phyloP scores from a whole-genome alignment of 257 asterid genomes.

The Solanum pennellii region DNA sequence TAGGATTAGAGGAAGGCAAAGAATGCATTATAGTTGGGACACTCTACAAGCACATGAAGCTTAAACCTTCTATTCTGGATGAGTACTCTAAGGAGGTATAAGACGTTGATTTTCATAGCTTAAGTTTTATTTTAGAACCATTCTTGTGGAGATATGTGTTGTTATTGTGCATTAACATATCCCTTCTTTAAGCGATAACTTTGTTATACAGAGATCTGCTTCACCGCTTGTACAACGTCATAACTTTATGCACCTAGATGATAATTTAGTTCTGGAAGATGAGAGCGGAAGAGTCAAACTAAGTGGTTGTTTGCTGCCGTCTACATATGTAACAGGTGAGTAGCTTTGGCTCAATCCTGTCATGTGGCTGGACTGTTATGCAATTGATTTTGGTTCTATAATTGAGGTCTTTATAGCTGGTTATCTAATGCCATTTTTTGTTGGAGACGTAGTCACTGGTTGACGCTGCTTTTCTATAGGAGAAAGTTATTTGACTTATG shows the following conservation, averaged over 20 bases:
- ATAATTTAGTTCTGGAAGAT: slow-evolving; percentile 76
- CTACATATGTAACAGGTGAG: slow-evolving; percentile 79
- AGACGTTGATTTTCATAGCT: background rate
- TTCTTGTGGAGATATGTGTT: background rate
- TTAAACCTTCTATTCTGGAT: slow-evolving; percentile 79
- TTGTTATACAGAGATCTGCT: slow-evolving; percentile 57
- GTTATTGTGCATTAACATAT: background rate
- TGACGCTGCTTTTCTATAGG: background rate
- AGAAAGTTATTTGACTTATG: background rate
- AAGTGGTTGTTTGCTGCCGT: slow-evolving; percentile 50
- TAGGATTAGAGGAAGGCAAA: slow-evolving; percentile 74
- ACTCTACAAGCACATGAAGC: slow-evolving; percentile 87
- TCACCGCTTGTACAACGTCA: slow-evolving; percentile 62
- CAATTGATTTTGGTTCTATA: background rate
- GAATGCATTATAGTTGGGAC: slow-evolving; percentile 89
- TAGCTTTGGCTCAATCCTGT: background rate
- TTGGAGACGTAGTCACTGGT: background rate
- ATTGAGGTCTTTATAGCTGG: background rate
- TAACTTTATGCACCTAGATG: slow-evolving; percentile 65
- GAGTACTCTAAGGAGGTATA: slow-evolving; percentile 95
- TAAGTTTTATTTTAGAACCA: background rate
- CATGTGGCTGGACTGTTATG: background rate
- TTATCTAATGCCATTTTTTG: background rate
- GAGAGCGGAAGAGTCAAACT: slow-evolving; percentile 97
- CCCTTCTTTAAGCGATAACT: background rate